Percentiles rank a stretch among this genome's conserved stretches.
These are phyloP conservation scores for Avena insularis DNA, from an alignment of 176 grass and related monocot genomes.

Conservation along the genomic window DNA sequence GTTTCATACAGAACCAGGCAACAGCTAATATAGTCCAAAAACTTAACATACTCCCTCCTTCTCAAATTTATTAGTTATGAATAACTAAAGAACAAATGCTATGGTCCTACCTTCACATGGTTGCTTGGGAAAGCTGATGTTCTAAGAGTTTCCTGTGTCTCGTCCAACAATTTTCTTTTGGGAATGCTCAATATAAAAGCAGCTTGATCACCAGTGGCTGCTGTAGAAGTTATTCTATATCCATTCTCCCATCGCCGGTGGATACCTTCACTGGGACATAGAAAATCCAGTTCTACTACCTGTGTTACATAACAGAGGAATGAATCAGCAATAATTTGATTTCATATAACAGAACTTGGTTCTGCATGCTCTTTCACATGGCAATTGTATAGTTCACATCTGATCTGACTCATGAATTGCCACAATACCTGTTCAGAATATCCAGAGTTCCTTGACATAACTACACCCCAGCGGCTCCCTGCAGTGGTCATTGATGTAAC, in stretches of 20 bases:
- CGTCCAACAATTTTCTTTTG: constrained; percentile 87
- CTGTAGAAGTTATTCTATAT: constrained; percentile 94
- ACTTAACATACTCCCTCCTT: not conserved
- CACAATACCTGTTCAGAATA: constrained; percentile 86
- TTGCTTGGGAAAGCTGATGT: constrained; percentile 98
- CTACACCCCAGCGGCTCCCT: constrained; percentile 93
- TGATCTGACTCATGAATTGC: constrained; percentile 17
- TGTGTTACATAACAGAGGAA: constrained; percentile 44
- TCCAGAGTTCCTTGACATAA: constrained; percentile 97
- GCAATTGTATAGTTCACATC: constrained; percentile 24
- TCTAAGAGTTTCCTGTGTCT: constrained; percentile 96
- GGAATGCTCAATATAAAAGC: constrained; percentile 96
- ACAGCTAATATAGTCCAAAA: not conserved
- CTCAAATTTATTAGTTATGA: not conserved
- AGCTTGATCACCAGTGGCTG: constrained; percentile 93
- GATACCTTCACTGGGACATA: constrained; percentile 98
- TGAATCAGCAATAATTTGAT: constrained; percentile 29
- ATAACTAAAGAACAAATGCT: constrained; percentile 6
- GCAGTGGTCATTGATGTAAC: constrained; percentile 99
- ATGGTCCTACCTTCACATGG: constrained; percentile 87
- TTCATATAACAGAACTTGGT: not conserved
- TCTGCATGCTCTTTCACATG: not conserved
- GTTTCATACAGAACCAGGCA: not conserved
- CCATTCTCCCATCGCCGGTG: constrained; percentile 91
- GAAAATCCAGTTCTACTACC: constrained; percentile 99